phyloP scores from a whole-genome alignment of 495 filamentous ascomycete genomes.

The Mytilinidion resinicola region DNA sequence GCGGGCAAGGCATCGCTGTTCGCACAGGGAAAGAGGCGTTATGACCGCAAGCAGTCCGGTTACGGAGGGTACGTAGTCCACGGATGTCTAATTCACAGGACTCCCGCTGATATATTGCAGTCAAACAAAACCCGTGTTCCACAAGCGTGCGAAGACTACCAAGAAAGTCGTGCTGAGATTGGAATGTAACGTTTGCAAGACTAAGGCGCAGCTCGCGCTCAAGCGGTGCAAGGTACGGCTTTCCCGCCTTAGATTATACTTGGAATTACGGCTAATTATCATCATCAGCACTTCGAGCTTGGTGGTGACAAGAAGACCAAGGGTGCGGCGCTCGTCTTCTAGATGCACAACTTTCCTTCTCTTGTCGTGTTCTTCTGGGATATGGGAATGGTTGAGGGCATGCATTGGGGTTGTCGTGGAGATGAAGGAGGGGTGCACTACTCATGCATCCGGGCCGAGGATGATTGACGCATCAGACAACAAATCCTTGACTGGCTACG shows the following conservation, averaged over 20 bases:
- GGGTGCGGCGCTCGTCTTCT: conserved; percentile 99
- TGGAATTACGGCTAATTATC: background rate
- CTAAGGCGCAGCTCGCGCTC: conserved; percentile 90
- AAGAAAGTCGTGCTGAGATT: conserved; percentile 99
- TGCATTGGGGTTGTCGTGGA: too few relatives aligned
- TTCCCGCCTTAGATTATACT: conserved; percentile 15
- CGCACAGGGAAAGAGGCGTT: conserved; percentile 99
- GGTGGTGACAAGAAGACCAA: conserved; percentile 99
- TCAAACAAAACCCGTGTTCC: conserved; percentile 58
- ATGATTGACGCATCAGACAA: too few relatives aligned
- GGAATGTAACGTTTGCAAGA: conserved; percentile 93
- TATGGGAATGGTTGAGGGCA: too few relatives aligned
- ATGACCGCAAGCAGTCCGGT: conserved; percentile 99
- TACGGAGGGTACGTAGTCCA: conserved; percentile 66
- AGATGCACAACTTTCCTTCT: conserved; percentile 27
- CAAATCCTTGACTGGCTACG: too few relatives aligned
- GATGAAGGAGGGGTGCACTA: too few relatives aligned
- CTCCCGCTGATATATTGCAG: too few relatives aligned
- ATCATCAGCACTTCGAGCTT: conserved; percentile 24
- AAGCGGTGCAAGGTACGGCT: conserved; percentile 98
- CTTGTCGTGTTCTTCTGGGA: too few relatives aligned
- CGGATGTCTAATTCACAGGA: too few relatives aligned
- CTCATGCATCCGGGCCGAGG: too few relatives aligned
- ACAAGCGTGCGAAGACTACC: conserved; percentile 99
- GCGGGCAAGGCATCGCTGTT: conserved; percentile 84